Evolutionary conservation across 1,139 yeast species (phyloP).

Genomic region (Scheffersomyces cryptocercus): DNA sequence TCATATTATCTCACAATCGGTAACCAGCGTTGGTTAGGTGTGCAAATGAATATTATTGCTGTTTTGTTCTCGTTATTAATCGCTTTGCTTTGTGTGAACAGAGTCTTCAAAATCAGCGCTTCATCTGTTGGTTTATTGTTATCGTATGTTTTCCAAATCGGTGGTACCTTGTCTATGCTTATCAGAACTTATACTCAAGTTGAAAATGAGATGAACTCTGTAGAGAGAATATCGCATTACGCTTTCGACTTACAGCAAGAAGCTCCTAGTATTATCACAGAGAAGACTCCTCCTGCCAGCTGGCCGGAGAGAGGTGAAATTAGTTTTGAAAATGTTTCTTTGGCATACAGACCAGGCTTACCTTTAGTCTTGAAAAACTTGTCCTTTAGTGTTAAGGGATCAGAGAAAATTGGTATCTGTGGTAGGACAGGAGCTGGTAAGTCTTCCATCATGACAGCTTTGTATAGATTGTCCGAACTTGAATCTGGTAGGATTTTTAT

Average conservation of each 20-base stretch:
- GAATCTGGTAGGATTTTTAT: slow-evolving; percentile 49
- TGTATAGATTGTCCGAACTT: slow-evolving; percentile 60
- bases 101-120: slow-evolving; percentile 60
- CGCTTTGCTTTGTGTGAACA: slow-evolving; percentile 58
- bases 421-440: slow-evolving; percentile 83
- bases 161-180: slow-evolving; percentile 45
- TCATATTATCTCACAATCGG: slow-evolving; percentile 18
- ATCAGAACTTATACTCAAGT: slow-evolving; percentile 59
- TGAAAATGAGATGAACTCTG: slow-evolving; percentile 80
- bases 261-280: slow-evolving; percentile 27
- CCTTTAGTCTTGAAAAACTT: slow-evolving; percentile 69
- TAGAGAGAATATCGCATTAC: slow-evolving; percentile 74
- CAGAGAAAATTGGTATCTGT: slow-evolving; percentile 68
- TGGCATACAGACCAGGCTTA: slow-evolving; percentile 71
- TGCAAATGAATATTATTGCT: slow-evolving; percentile 16
- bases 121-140: slow-evolving; percentile 70
- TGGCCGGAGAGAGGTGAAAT: slow-evolving; percentile 51
- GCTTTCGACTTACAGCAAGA: slow-evolving; percentile 48
- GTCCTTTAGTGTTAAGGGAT: slow-evolving; percentile 43
- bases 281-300: slow-evolving; percentile 10
- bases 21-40: slow-evolving; percentile 19
- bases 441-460: slow-evolving; percentile 62
- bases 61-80: slow-evolving; percentile 36
- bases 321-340: slow-evolving; percentile 52
- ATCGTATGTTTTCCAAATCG: slow-evolving; percentile 53